Conservation (phyloP, 2,329 filamentous ascomycete species). For the Penicillium sp. region DNA sequence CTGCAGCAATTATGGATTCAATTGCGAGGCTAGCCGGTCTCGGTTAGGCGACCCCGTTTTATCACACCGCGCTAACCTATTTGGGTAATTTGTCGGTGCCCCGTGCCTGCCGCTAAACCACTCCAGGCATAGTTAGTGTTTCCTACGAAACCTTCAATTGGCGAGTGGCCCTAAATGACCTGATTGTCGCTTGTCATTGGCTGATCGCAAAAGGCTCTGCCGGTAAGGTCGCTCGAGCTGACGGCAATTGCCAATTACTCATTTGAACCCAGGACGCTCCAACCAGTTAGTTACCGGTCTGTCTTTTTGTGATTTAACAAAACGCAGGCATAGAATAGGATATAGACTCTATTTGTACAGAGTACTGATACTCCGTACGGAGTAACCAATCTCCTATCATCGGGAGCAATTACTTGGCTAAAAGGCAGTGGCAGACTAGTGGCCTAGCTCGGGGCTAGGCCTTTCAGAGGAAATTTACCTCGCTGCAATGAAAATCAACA, state of each 20-base stretch:
- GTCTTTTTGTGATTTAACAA: neutral
- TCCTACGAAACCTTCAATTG: neutral
- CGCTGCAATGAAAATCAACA: slow-evolving; percentile 9
- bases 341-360: neutral
- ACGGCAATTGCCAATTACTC: too few species aligned
- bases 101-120: slow-evolving; percentile 18
- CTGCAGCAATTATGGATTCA: slow-evolving; percentile 14
- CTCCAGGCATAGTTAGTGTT: neutral
- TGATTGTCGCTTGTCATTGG: neutral
- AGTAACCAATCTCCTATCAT: neutral
- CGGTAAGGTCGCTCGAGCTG: neutral
- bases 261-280: neutral
- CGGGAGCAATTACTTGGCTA: neutral
- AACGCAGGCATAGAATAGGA: too few species aligned
- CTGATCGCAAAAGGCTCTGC: neutral
- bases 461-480: neutral
- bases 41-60: slow-evolving; percentile 4
- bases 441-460: slow-evolving; percentile 1
- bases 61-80: neutral
- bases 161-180: neutral
- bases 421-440: neutral
- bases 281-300: too few species aligned
- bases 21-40: slow-evolving; percentile 7
- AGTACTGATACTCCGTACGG: too few species aligned
- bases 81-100: slow-evolving; percentile 6